These are phyloP conservation scores for Microcera coccophila DNA, from an alignment of 2,329 filamentous ascomycete genomes.

Conservation along the genomic window DNA sequence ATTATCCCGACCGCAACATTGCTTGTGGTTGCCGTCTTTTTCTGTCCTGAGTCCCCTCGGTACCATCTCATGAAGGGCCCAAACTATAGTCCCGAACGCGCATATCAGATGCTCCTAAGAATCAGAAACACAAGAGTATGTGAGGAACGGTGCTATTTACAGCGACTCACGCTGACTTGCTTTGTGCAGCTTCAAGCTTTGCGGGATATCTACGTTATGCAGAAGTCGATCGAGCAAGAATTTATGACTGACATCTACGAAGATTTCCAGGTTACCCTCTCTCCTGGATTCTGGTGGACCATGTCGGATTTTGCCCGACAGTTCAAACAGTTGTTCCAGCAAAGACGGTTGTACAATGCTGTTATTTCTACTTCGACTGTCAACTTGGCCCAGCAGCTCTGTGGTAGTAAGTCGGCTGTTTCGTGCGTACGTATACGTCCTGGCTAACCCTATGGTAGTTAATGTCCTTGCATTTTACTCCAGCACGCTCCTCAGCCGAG, in stretches of 20 bases:
- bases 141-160: too few relatives aligned
- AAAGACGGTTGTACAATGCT: constrained; percentile 15
- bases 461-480: constrained; percentile 12
- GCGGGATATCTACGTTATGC: constrained; percentile 36
- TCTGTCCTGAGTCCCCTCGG: constrained; percentile 39
- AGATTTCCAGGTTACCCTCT: constrained; percentile 7
- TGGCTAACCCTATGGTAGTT: not conserved
- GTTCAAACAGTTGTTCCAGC: constrained; percentile 14
- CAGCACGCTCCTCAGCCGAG: constrained; percentile 20
- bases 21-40: constrained; percentile 29
- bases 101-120: constrained; percentile 31
- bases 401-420: constrained; percentile 21
- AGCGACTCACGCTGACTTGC: not conserved
- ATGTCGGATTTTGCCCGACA: constrained; percentile 3
- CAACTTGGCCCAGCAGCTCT: constrained; percentile 27
- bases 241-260: constrained; percentile 4
- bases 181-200: constrained; percentile 33
- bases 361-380: constrained; percentile 26
- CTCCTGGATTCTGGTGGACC: not conserved
- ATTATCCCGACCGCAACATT: constrained; percentile 34
- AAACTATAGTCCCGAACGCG: constrained; percentile 32
- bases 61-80: constrained; percentile 37
- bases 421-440: too few relatives aligned
- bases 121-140: constrained; percentile 30
- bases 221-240: constrained; percentile 13